phyloP scores from a whole-genome alignment of 2,329 filamentous ascomycete species.

The Hymenoscyphus fructigenus region DNA sequence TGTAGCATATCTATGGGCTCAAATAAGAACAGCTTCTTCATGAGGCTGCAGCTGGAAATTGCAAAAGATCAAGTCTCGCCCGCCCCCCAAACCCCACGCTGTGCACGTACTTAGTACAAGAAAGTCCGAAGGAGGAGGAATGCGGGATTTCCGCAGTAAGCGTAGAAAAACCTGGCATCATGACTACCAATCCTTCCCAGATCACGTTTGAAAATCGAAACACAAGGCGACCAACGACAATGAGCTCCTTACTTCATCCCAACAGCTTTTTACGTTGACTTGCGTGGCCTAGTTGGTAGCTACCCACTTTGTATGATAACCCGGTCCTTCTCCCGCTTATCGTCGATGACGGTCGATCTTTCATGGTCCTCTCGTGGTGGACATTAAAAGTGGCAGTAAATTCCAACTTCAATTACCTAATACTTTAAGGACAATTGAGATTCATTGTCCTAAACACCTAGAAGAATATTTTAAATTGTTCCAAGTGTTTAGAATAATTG shows the following conservation, averaged over 20 bases:
- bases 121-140: not conserved
- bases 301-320: not conserved
- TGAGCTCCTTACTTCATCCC: not conserved
- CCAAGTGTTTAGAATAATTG: too few species aligned
- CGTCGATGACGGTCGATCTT: not conserved
- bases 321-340: slow-evolving; percentile 1
- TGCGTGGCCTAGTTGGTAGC: not conserved
- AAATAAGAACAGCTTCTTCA: not conserved
- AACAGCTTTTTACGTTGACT: not conserved
- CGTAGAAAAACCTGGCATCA: not conserved
- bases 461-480: too few species aligned
- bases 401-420: too few species aligned
- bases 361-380: too few species aligned
- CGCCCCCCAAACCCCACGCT: slow-evolving; percentile 2
- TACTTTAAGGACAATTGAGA: too few species aligned
- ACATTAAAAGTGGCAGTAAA: too few species aligned
- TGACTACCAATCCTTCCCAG: slow-evolving; percentile 10
- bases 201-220: slow-evolving; percentile 6
- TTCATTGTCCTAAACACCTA: too few species aligned
- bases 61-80: not conserved
- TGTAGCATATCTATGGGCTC: not conserved
- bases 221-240: slow-evolving; percentile 9
- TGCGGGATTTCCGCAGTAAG: not conserved
- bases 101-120: not conserved
- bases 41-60: not conserved